Evolutionary conservation across 2,329 filamentous ascomycete genomes (phyloP).

Genomic region (Cladophialophora exuberans): DNA sequence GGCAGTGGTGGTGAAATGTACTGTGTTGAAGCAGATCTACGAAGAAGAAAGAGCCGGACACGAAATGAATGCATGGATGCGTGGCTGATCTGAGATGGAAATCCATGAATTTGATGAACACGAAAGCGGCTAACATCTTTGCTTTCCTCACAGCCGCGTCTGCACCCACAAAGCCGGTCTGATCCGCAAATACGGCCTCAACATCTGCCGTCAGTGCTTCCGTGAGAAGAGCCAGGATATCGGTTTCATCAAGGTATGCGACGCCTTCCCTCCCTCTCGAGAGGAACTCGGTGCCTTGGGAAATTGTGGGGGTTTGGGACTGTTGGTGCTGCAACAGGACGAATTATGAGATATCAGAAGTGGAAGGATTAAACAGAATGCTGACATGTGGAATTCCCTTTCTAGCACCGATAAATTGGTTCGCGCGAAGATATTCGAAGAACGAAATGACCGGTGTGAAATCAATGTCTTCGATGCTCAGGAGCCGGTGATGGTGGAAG

Average conservation of each 20-base stretch:
- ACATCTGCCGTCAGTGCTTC: constrained; percentile 73
- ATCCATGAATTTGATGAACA: background rate
- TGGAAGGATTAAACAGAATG: background rate
- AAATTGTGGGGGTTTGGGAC: no score
- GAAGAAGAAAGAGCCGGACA: no score
- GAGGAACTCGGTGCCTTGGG: no score
- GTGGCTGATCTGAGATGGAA: background rate
- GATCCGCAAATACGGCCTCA: constrained; percentile 99
- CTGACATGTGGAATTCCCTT: background rate
- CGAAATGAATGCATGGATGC: background rate
- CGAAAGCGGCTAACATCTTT: background rate
- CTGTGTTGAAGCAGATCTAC: no score
- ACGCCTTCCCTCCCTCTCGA: no score
- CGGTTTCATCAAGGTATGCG: constrained; percentile 67
- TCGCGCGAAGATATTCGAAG: background rate
- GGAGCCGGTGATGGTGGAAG: background rate
- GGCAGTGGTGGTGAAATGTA: no score
- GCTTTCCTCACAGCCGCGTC: constrained; percentile 63
- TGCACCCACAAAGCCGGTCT: constrained; percentile 98
- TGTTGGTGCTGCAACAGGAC: no score
- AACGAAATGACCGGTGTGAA: background rate
- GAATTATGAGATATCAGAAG: background rate
- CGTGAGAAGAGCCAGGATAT: constrained; percentile 69
- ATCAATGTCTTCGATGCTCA: background rate
- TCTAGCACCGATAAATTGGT: constrained; percentile 23